Conservation (phyloP, 495 filamentous ascomycete species). For the Podospora pseudopauciseta region DNA sequence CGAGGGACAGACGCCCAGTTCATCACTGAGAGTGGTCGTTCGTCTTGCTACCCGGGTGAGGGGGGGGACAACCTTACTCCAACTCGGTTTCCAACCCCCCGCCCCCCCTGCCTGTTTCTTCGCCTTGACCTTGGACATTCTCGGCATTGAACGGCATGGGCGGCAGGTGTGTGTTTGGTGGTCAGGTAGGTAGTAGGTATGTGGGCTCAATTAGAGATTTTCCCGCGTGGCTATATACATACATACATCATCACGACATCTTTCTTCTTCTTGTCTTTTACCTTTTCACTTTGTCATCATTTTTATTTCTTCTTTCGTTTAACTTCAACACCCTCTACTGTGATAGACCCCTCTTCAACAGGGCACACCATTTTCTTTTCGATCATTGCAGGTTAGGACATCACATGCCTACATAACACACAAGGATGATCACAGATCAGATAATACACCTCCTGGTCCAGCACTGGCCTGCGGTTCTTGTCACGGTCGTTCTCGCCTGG, state of each 20-base stretch:
- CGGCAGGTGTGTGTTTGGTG: conserved; percentile 4
- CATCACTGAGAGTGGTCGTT: no score
- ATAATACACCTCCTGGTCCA: conserved; percentile 33
- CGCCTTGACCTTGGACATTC: conserved; percentile 5
- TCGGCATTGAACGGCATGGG: conserved; percentile 18
- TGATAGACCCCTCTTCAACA: conserved; percentile 12
- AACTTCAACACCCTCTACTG: conserved; percentile 6
- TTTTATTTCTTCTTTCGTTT: neutral
- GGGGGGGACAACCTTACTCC: conserved; percentile 10
- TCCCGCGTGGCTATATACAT: conserved; percentile 5
- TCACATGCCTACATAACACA: neutral
- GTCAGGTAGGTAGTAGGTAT: neutral
- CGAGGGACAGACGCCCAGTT: neutral
- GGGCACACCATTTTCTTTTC: neutral
- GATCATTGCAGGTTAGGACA: no score
- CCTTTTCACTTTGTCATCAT: neutral
- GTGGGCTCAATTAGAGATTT: conserved; percentile 11
- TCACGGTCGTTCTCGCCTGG: conserved; percentile 36
- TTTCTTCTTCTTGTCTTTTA: neutral
- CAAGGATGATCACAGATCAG: conserved; percentile 27
- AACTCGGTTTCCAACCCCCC: neutral
- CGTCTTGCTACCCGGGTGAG: neutral
- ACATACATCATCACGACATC: neutral
- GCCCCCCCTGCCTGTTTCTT: neutral
- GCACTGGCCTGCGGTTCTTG: conserved; percentile 47